Evolutionary conservation across 2,329 filamentous ascomycete species (phyloP).

Genomic region (Zymoseptoria ardabiliae): DNA sequence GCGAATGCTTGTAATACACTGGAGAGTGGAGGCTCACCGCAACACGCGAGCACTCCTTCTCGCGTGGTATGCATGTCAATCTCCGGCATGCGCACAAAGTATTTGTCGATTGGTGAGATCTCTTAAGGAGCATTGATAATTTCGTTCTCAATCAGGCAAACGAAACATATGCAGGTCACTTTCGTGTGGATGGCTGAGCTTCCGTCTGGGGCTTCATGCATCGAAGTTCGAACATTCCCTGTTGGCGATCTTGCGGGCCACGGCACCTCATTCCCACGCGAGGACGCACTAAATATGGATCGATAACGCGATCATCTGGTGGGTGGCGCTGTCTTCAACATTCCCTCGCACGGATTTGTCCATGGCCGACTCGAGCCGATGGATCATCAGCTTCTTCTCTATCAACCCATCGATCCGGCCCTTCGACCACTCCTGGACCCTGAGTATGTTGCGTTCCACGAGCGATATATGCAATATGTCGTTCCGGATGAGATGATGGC

Average conservation of each 20-base stretch:
- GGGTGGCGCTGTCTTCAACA: not conserved
- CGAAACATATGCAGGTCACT: not conserved
- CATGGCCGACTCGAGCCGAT: not conserved
- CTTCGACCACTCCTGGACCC: constrained; percentile 13
- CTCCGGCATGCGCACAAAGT: not conserved
- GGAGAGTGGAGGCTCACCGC: not conserved
- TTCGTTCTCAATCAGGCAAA: not conserved
- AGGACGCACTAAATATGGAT: not conserved
- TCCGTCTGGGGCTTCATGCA: not conserved
- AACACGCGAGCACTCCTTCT: not conserved
- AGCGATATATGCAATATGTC: constrained; percentile 13
- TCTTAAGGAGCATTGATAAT: not conserved
- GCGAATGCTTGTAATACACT: not conserved
- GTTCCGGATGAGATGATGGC: constrained; percentile 11
- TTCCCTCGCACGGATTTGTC: not conserved
- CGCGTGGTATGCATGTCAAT: not conserved
- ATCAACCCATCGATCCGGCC: constrained; percentile 12
- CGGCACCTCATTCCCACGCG: not conserved
- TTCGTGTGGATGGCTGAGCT: not conserved
- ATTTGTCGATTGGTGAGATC: not conserved
- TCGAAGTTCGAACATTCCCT: not conserved
- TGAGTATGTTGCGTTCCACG: constrained; percentile 17
- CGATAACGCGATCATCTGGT: not conserved
- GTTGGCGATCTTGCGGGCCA: not conserved
- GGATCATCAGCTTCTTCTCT: not conserved